A percentile compares a stretch with the other conserved stretches of the same genome.
Conservation (phyloP, 208 protist species). For the Wallacemonas collosoma region DNA sequence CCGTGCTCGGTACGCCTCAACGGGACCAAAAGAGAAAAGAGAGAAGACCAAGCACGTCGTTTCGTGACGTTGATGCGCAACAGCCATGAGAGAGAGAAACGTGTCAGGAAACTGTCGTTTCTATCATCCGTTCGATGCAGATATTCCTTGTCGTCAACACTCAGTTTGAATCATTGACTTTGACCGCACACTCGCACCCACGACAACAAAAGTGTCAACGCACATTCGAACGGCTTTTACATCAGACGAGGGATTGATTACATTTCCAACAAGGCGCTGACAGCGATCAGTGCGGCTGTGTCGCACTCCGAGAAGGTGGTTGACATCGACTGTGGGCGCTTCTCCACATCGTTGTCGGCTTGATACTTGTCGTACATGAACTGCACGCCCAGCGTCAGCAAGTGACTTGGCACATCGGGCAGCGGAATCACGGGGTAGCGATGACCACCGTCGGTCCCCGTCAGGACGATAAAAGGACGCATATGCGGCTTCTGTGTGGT, state of each 20-base stretch:
- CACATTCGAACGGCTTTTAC: background rate
- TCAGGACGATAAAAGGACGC: conserved; percentile 12
- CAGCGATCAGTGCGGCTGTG: conserved; percentile 40
- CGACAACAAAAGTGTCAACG: background rate
- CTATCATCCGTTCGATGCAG: no score
- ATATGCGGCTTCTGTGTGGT: background rate
- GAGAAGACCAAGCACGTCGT: no score
- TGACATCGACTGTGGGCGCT: conserved; percentile 24
- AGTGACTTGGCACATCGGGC: conserved; percentile 35
- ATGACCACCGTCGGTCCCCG: background rate
- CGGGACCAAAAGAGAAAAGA: no score
- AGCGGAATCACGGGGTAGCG: conserved; percentile 58
- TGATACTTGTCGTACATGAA: conserved; percentile 81
- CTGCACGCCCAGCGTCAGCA: conserved; percentile 50
- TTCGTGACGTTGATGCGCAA: no score
- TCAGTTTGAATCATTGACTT: no score
- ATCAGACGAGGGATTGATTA: conserved; percentile 21
- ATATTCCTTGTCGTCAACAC: no score
- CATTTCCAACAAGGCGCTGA: conserved; percentile 49
- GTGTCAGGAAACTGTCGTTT: no score
- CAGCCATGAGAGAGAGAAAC: no score
- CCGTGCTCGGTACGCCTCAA: no score
- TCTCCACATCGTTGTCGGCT: conserved; percentile 66
- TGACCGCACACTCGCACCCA: conserved; percentile 2
- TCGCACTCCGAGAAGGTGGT: conserved; percentile 21